Conservation (phyloP, 148 eudicot genomes). For the Diospyros kaki region DNA sequence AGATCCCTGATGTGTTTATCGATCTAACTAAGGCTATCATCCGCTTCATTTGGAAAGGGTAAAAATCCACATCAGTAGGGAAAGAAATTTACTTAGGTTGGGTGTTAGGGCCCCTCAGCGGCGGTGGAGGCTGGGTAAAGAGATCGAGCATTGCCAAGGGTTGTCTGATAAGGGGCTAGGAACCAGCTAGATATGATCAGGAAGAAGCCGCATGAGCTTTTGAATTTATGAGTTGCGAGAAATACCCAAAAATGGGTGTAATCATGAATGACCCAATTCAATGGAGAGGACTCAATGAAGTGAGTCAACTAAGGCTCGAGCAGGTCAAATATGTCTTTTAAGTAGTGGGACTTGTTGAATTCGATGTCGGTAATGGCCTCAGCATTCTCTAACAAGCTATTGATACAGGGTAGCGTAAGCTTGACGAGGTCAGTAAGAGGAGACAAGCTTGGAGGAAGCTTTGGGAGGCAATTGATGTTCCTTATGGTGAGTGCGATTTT, state of each 20-base stretch:
- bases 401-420: conserved; percentile 19
- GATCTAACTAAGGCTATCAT: not conserved
- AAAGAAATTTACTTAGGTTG: conserved; percentile 21
- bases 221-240: conserved; percentile 9
- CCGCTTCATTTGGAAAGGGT: conserved; percentile 10
- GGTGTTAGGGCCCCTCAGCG: conserved; percentile 13
- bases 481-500: too few relatives aligned
- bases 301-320: conserved; percentile 13
- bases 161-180: conserved; percentile 9
- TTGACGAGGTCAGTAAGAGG: conserved; percentile 8
- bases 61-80: conserved; percentile 7
- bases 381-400: conserved; percentile 16
- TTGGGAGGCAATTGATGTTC: conserved; percentile 29
- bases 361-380: conserved; percentile 30
- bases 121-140: not conserved
- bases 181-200: conserved; percentile 14
- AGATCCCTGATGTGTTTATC: not conserved
- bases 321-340: conserved; percentile 30
- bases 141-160: not conserved
- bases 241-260: conserved; percentile 22
- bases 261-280: conserved; percentile 33
- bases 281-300: conserved; percentile 11
- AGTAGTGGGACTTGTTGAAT: conserved; percentile 13
- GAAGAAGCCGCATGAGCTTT: conserved; percentile 15
- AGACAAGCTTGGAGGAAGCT: conserved; percentile 18